phyloP scores from a whole-genome alignment of 2,329 filamentous ascomycete species.

The Aureobasidium sp. region DNA sequence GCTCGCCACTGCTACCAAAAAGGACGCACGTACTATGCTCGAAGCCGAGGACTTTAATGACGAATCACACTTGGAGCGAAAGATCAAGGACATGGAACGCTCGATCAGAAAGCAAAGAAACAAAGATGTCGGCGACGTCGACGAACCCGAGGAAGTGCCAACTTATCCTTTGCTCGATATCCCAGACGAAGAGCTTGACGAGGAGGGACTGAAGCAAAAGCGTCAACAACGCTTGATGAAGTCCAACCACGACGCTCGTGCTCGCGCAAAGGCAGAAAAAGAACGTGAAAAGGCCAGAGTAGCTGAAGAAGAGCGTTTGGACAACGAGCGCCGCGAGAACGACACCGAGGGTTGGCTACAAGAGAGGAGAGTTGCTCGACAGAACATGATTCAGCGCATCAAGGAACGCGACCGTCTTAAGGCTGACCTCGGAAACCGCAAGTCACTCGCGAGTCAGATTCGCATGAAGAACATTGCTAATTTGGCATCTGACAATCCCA shows the following conservation, averaged over 20 bases:
- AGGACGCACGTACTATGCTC: conserved; percentile 77
- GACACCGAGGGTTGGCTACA: conserved; percentile 82
- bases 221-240: conserved; percentile 88
- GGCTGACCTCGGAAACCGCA: conserved; percentile 90
- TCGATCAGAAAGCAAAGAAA: conserved; percentile 83
- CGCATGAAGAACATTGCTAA: conserved; percentile 98
- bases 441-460: conserved; percentile 91
- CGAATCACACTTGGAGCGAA: conserved; percentile 74
- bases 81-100: conserved; percentile 83
- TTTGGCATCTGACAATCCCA: conserved; percentile 79
- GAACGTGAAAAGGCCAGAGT: conserved; percentile 80
- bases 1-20: conserved; percentile 68
- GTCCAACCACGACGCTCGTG: conserved; percentile 86
- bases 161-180: conserved; percentile 84
- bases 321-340: conserved; percentile 75
- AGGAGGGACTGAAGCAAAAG: conserved; percentile 85
- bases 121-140: conserved; percentile 79
- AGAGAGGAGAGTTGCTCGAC: conserved; percentile 67
- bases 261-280: conserved; percentile 92
- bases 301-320: conserved; percentile 74
- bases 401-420: conserved; percentile 91
- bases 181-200: conserved; percentile 87
- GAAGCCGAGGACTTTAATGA: conserved; percentile 91
- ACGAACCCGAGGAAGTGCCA: conserved; percentile 68
- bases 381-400: conserved; percentile 68